A percentile compares a stretch with the other conserved stretches of the same genome.
Evolutionary conservation across 2,329 filamentous ascomycete genomes (phyloP).

Genomic region (Geosmithia flava): DNA sequence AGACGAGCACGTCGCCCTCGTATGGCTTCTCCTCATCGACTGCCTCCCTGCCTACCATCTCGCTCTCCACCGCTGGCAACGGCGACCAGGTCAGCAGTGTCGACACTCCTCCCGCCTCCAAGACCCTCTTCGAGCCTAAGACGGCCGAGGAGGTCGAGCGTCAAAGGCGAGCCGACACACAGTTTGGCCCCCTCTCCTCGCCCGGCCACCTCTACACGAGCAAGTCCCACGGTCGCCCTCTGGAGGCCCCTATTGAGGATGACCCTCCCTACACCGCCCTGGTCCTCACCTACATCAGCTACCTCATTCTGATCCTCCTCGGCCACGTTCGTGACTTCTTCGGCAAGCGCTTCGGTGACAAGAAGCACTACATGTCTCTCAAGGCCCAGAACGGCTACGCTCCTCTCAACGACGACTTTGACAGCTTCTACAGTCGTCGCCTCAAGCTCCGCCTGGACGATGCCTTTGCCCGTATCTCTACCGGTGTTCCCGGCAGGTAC

Average conservation of each 20-base stretch:
- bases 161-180: conserved; percentile 68
- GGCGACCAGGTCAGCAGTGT: conserved; percentile 61
- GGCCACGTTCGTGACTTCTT: conserved; percentile 97
- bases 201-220: conserved; percentile 80
- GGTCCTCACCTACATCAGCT: conserved; percentile 96
- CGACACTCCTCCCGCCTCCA: conserved; percentile 59
- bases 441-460: conserved; percentile 93
- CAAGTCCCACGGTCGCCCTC: conserved; percentile 68
- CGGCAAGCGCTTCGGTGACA: conserved; percentile 83
- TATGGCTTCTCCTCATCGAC: conserved; percentile 58
- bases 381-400: conserved; percentile 81
- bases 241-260: conserved; percentile 78
- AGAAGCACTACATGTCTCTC: conserved; percentile 70
- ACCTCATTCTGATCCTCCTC: conserved; percentile 88
- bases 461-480: conserved; percentile 86
- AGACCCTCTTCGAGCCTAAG: conserved; percentile 73
- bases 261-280: conserved; percentile 96
- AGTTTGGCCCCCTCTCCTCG: conserved; percentile 79
- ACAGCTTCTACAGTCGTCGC: conserved; percentile 92
- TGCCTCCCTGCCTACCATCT: conserved; percentile 78
- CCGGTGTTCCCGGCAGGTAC: conserved; percentile 85
- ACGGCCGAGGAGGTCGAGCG: conserved; percentile 70
- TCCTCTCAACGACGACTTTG: conserved; percentile 93
- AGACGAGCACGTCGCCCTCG: conserved; percentile 24
- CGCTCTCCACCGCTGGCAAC: conserved; percentile 72